A percentile compares a stretch with the other conserved stretches of the same genome.
phyloP scores from a whole-genome alignment of 2,329 filamentous ascomycete species.

The Xylaria sp. region DNA sequence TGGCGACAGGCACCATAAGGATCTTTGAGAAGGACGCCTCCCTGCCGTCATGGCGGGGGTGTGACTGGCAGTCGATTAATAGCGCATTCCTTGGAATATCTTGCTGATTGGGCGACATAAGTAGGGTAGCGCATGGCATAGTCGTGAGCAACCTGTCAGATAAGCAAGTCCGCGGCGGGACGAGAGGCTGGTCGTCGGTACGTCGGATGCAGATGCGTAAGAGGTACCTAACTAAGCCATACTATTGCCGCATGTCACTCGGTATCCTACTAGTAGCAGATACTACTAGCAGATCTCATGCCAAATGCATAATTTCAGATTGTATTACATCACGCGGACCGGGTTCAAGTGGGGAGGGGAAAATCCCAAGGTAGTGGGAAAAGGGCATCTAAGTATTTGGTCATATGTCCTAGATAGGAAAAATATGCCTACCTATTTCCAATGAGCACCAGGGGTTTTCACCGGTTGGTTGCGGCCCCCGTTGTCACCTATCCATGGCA shows the following conservation, averaged over 20 bases:
- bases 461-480: slow-evolving; percentile 6
- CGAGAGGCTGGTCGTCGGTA: neutral
- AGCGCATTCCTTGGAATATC: slow-evolving; percentile 30
- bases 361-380: slow-evolving; percentile 35
- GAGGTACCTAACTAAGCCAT: neutral
- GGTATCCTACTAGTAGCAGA: slow-evolving; percentile 11
- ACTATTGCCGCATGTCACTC: slow-evolving; percentile 16
- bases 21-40: slow-evolving; percentile 16
- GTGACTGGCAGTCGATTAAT: slow-evolving; percentile 36
- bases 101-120: slow-evolving; percentile 21
- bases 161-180: slow-evolving; percentile 17
- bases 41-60: slow-evolving; percentile 15
- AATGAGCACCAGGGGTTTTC: slow-evolving; percentile 7
- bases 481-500: slow-evolving; percentile 15
- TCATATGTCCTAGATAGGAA: slow-evolving; percentile 1
- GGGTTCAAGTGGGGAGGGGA: slow-evolving; percentile 22
- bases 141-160: slow-evolving; percentile 27
- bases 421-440: neutral
- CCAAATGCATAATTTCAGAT: slow-evolving; percentile 33
- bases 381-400: slow-evolving; percentile 1
- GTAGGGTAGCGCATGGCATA: slow-evolving; percentile 20
- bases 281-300: slow-evolving; percentile 14
- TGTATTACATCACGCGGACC: slow-evolving; percentile 32
- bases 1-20: slow-evolving; percentile 36
- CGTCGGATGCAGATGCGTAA: neutral